Evolutionary conservation across 768 basidiomycete species (phyloP).

Genomic region (Rubroboletus satanas): DNA sequence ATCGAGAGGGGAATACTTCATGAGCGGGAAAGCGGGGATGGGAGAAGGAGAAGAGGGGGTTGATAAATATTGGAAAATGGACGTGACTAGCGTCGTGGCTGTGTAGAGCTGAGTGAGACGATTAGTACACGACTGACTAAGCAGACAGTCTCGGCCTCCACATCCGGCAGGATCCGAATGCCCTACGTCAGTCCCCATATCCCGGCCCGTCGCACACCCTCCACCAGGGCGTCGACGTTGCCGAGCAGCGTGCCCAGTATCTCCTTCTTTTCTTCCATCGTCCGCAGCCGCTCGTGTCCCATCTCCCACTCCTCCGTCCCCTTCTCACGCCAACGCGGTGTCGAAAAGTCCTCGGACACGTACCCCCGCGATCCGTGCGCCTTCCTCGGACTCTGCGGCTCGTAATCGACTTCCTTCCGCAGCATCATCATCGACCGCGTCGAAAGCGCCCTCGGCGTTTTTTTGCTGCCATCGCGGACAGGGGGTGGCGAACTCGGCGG

Average conservation of each 20-base stretch:
- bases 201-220: slow-evolving; percentile 80
- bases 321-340: slow-evolving; percentile 7
- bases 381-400: slow-evolving; percentile 71
- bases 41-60: background rate
- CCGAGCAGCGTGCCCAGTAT: slow-evolving; percentile 78
- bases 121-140: slow-evolving; percentile 11
- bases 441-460: slow-evolving; percentile 18
- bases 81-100: background rate
- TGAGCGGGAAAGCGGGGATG: background rate
- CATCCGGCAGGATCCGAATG: background rate
- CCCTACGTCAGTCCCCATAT: slow-evolving; percentile 71
- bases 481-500: slow-evolving; percentile 27
- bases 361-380: slow-evolving; percentile 30
- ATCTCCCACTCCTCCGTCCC: slow-evolving; percentile 5
- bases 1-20: slow-evolving; percentile 6
- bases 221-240: slow-evolving; percentile 88
- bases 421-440: slow-evolving; percentile 60
- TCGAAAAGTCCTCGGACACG: slow-evolving; percentile 22
- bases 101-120: slow-evolving; percentile 13
- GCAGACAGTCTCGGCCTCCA: background rate
- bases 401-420: slow-evolving; percentile 66
- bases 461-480: slow-evolving; percentile 23
- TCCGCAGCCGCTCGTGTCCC: slow-evolving; percentile 34
- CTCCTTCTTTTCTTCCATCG: slow-evolving; percentile 81
- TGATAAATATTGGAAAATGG: too few species aligned